Conservation (phyloP, 768 basidiomycete species). For the Zangia roseola region DNA sequence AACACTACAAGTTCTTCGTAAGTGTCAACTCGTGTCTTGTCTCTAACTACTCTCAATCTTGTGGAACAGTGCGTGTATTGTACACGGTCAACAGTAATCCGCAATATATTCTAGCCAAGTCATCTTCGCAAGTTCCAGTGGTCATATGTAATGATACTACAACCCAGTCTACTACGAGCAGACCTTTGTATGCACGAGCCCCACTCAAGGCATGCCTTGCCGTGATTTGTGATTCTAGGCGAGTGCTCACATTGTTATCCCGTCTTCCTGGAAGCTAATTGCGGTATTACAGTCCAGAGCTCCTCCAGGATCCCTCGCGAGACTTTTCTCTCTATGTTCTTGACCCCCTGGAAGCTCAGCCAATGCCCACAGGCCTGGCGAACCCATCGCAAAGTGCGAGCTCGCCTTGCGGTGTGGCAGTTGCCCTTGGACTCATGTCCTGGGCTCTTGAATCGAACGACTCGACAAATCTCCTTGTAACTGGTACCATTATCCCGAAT, state of each 20-base stretch:
- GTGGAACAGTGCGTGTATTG: constrained; percentile 54
- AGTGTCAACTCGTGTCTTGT: constrained; percentile 3
- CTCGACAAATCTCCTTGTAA: constrained; percentile 44
- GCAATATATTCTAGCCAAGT: constrained; percentile 77
- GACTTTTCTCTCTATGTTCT: constrained; percentile 81
- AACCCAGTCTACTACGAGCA: constrained; percentile 7
- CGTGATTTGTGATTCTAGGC: constrained; percentile 59
- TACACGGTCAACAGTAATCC: constrained; percentile 74
- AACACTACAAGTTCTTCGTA: constrained; percentile 16
- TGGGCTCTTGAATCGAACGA: constrained; percentile 54
- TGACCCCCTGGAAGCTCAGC: constrained; percentile 74
- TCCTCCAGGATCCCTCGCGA: constrained; percentile 54
- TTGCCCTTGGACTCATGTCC: constrained; percentile 75
- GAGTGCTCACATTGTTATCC: not conserved
- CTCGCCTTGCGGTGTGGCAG: constrained; percentile 54
- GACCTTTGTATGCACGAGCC: constrained; percentile 47
- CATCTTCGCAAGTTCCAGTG: constrained; percentile 42
- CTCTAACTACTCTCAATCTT: not conserved
- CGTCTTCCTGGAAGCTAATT: not conserved
- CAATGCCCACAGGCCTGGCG: constrained; percentile 47
- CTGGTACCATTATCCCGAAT: constrained; percentile 57
- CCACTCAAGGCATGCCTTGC: constrained; percentile 68
- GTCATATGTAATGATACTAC: constrained; percentile 18
- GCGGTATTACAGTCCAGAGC: constrained; percentile 56
- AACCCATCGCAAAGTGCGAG: constrained; percentile 21